phyloP scores from a whole-genome alignment of 768 basidiomycete genomes.

The Hygrophoropsis aurantiaca region DNA sequence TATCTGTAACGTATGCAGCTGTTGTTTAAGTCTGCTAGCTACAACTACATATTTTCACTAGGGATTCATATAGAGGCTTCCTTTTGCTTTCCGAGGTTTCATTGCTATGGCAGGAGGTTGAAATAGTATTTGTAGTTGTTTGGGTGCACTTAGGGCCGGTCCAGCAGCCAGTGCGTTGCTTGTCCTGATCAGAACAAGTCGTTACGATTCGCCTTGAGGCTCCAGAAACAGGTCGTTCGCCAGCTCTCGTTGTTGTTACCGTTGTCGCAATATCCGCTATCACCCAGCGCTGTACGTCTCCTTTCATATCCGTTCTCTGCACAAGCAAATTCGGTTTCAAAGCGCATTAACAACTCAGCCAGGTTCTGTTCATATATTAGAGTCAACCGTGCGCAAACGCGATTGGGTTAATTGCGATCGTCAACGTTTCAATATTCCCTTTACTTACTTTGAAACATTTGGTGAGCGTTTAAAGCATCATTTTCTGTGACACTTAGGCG shows the following conservation, averaged over 20 bases:
- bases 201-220: conserved; percentile 26
- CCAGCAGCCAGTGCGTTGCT: conserved; percentile 13
- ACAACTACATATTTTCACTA: not conserved
- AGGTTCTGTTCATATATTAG: conserved; percentile 19
- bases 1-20: conserved; percentile 23
- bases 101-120: not conserved
- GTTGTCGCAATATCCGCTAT: conserved; percentile 17
- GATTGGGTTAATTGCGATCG: conserved; percentile 23
- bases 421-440: conserved; percentile 22
- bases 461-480: conserved; percentile 20
- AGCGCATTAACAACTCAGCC: conserved; percentile 16
- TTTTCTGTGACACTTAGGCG: conserved; percentile 3
- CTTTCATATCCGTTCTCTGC: conserved; percentile 1
- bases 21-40: not conserved
- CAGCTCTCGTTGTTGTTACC: conserved; percentile 29
- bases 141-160: conserved; percentile 36
- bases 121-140: conserved; percentile 26
- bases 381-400: conserved; percentile 22
- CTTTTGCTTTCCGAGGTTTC: not conserved
- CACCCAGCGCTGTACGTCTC: conserved; percentile 16
- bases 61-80: not conserved
- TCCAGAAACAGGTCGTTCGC: conserved; percentile 21
- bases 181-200: conserved; percentile 17
- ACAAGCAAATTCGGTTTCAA: conserved; percentile 4
- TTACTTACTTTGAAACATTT: conserved; percentile 12